Evolutionary conservation across 2,329 filamentous ascomycete species (phyloP), one percentile per base, ranked within the genome.

Genomic region (Fusarium hainanense): DNA sequence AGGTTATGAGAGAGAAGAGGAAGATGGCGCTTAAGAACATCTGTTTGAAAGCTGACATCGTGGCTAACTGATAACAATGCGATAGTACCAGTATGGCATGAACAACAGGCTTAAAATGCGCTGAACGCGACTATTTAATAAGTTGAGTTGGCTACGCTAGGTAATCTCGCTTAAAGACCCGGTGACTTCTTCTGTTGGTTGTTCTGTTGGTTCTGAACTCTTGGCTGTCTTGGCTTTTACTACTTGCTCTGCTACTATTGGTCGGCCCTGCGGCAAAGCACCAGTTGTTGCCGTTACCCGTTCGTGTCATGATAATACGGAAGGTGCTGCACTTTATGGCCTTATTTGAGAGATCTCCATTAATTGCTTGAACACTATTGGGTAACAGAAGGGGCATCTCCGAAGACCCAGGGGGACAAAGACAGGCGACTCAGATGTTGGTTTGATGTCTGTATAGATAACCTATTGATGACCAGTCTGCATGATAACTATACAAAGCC

Each of bases 91-190:
- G 5, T 37, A 37, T n/a, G 16, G 16, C 34, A 37, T 37, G 5
- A 37, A n/a, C 1, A 6, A 37, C 6, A n/a, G 34, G 0, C 16
- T n/a, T 3, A 3, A n/a, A 37, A 11, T 5, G 34, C 16, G 34
- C 34, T 37, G 16, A 11, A 11, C 3, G 3, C 9, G 5, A 37
- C 16, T n/a, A n/a, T 5, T n/a, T 37, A 37, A 11, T 10, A 37
- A n/a, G 34, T 37, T 37, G 9, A 37, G 16, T 37, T 37, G 32
- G 32, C 9, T 37, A 16, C 16, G 32, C 8, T 37, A 37, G 9
- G 32, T 5, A 37, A 37, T 37, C 5, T 37, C 32, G 32, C 32
- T 37, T 37, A 18, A 10, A 18, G 16, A 11, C 32, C 32, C 2
- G 32, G 32, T 37, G 32, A 11, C 32, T 37, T 34, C 8, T 34